Conservation (phyloP, 2,329 filamentous ascomycete species). For the Sporothrix phasma region DNA sequence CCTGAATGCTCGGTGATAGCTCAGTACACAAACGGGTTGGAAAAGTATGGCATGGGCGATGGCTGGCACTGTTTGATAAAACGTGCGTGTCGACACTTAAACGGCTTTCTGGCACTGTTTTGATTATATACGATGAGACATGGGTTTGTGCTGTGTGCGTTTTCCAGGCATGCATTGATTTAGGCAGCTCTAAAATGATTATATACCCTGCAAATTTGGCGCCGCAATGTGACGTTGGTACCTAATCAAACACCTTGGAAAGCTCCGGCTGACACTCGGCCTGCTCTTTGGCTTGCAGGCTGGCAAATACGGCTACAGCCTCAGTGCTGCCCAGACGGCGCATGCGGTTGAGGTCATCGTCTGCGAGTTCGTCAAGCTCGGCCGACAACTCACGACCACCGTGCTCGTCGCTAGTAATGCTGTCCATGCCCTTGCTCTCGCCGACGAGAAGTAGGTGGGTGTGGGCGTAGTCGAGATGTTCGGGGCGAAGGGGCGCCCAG, state of each 20-base stretch:
- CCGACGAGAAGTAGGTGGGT: conserved; percentile 74
- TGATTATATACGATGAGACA: neutral
- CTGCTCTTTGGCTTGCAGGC: conserved; percentile 31
- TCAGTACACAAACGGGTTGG: neutral
- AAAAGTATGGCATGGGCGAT: neutral
- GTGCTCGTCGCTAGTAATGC: conserved; percentile 47
- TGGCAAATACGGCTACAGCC: conserved; percentile 36
- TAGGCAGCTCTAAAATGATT: too few species aligned
- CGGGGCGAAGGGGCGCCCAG: conserved; percentile 65
- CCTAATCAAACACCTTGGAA: conserved; percentile 5
- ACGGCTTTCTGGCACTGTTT: neutral
- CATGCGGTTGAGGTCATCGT: conserved; percentile 62
- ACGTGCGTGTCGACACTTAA: neutral
- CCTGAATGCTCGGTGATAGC: conserved; percentile 22
- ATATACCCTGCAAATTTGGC: too few species aligned
- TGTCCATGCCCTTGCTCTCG: conserved; percentile 47
- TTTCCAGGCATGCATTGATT: too few species aligned
- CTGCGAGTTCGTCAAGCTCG: conserved; percentile 63
- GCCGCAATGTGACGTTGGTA: neutral
- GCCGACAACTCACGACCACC: conserved; percentile 55
- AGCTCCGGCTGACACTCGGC: neutral
- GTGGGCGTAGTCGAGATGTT: conserved; percentile 64
- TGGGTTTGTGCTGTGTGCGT: neutral
- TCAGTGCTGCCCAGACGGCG: conserved; percentile 38
- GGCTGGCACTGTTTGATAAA: neutral